Percentiles rank a stretch among this genome's conserved stretches.
These are phyloP conservation scores for Metarhizium brunneum DNA, from an alignment of 2,329 filamentous ascomycete species.

Conservation along the genomic window DNA sequence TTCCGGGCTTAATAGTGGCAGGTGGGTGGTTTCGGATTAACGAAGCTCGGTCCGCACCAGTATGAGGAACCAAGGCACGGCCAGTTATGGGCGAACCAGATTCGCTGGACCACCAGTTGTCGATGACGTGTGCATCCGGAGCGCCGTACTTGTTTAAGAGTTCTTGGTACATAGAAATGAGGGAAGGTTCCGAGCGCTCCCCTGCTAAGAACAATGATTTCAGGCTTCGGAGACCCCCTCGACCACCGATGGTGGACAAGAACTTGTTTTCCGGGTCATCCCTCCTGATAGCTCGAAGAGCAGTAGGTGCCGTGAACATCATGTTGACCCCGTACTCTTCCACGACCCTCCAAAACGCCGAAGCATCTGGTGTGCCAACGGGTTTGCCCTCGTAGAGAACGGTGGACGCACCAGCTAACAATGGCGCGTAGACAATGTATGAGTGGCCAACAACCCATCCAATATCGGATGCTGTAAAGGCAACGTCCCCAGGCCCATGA, in stretches of 20 bases:
- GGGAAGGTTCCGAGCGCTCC: slow-evolving; percentile 79
- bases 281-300: slow-evolving; percentile 76
- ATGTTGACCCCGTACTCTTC: slow-evolving; percentile 78
- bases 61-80: slow-evolving; percentile 45
- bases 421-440: slow-evolving; percentile 83
- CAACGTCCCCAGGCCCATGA: slow-evolving; percentile 71
- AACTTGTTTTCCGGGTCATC: slow-evolving; percentile 69
- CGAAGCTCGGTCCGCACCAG: slow-evolving; percentile 43
- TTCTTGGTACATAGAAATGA: slow-evolving; percentile 71
- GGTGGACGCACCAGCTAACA: slow-evolving; percentile 77
- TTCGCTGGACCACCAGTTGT: slow-evolving; percentile 56
- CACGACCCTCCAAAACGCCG: slow-evolving; percentile 79
- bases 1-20: slow-evolving; percentile 66
- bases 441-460: slow-evolving; percentile 67
- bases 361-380: slow-evolving; percentile 77
- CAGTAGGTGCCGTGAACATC: slow-evolving; percentile 80
- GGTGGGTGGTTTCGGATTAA: slow-evolving; percentile 26
- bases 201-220: slow-evolving; percentile 77
- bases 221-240: slow-evolving; percentile 63
- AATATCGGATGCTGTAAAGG: slow-evolving; percentile 70
- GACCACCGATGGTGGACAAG: slow-evolving; percentile 53
- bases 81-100: slow-evolving; percentile 50
- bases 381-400: slow-evolving; percentile 93
- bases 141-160: slow-evolving; percentile 60
- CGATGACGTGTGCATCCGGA: slow-evolving; percentile 44